Base-by-base conservation (phyloP, 805 yeast genomes). In the Spathaspora gorwiae region DNA sequence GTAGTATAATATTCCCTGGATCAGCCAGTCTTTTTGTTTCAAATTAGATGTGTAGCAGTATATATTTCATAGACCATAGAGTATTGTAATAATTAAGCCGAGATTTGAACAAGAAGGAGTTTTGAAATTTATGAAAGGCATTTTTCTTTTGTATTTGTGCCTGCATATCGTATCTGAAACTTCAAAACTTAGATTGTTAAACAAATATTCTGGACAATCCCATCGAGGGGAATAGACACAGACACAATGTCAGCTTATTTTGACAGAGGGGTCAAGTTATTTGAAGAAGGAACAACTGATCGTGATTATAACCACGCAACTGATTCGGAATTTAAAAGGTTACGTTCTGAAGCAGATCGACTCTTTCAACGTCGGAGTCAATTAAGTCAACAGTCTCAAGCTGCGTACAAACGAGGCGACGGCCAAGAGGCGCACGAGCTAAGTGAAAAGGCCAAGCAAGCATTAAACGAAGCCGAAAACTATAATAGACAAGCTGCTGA, bases 401-500 rank as follows among this genome's bases (percentile, higher is more conserved):
- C 66, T 14, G 96, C 97, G 1, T 92, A 76, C 59, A 73, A 84
- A 49, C 56, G 66, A 2, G 97, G 97, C 3, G 85, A 90, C 57
- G 83, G 83, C 45, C 75, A 73, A 10, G 66, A 65, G 52, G 98
- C 98, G 1, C 83, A 84, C 53, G 79, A 80, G 48, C 70, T 87
- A 47, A 84, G 95, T 42, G 80, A 79, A 33, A 67, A 82, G 58
- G 83, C 92, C 30, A 84, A 87, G 58, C 60, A 73, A 48, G 80
- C 80, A 48, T 71, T 70, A 27, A 64, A 57, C 0, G 66, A 82
- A 51, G 94, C 89, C 31, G 95, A 89, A 37, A 61, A 70, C 34
- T 79, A 74, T 60, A 90, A 90, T 64, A 68, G 72, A 14, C 80
- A 82, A 62, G 99, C 98, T 4, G 97, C 97, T 1, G 88, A 83